Conservation (phyloP, 176 grass and related monocot genomes). For the Paspalum vaginatum region DNA sequence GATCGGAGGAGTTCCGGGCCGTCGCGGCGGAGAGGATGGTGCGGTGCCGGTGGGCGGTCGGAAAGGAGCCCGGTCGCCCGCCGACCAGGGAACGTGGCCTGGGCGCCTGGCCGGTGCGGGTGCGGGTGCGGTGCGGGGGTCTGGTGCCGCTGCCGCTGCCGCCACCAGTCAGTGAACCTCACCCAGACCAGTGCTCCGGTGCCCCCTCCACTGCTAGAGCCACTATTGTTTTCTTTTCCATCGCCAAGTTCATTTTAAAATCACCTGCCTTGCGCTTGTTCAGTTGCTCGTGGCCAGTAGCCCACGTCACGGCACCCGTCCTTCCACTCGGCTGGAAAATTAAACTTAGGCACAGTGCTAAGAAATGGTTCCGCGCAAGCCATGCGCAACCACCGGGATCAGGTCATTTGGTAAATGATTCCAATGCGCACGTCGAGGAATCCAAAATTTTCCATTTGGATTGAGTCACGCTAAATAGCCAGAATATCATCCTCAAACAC, state of each 20-base stretch:
- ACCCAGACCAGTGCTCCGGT: not conserved
- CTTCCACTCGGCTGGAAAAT: not conserved
- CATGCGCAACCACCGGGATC: too few relatives aligned
- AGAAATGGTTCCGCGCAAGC: too few relatives aligned
- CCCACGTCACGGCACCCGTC: too few relatives aligned
- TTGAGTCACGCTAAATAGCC: too few relatives aligned
- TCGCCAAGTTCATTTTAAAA: not conserved
- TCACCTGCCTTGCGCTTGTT: not conserved
- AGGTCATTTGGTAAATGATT: too few relatives aligned
- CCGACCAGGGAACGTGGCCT: constrained; percentile 29
- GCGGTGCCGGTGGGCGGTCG: not conserved
- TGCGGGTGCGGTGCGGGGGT: not conserved
- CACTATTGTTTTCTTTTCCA: not conserved
- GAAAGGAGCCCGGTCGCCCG: not conserved
- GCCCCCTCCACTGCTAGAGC: not conserved
- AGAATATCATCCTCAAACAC: too few relatives aligned
- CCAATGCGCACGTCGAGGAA: too few relatives aligned
- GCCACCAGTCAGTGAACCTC: too few relatives aligned
- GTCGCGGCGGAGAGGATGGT: not conserved
- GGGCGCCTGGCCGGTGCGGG: too few relatives aligned
- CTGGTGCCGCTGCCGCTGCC: not conserved
- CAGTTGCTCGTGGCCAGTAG: too few relatives aligned
- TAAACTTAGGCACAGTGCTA: too few relatives aligned
- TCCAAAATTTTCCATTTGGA: too few relatives aligned
- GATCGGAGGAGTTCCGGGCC: not conserved